A percentile compares a stretch with the other conserved stretches of the same genome.
These are phyloP conservation scores for Starmerella sp. DNA, from an alignment of 805 yeast species.

Conservation along the genomic window DNA sequence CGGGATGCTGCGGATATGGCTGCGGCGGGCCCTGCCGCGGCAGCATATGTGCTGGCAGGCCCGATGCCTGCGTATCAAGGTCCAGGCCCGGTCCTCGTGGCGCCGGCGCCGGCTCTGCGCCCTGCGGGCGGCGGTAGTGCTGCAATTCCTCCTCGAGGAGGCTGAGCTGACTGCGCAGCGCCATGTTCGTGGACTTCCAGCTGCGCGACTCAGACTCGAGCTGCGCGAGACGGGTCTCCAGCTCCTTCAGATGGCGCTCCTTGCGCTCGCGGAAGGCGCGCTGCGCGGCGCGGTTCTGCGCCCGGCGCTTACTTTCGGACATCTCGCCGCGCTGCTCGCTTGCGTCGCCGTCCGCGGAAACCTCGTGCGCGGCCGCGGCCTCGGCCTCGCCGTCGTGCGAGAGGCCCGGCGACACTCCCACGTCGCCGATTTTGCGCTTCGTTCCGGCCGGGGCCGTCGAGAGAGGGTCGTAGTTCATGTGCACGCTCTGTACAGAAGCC, in stretches of 20 bases:
- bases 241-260: constrained; percentile 72
- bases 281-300: constrained; percentile 97
- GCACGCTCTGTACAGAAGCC: constrained; percentile 4
- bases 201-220: constrained; percentile 63
- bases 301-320: constrained; percentile 54
- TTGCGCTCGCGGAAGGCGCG: constrained; percentile 70
- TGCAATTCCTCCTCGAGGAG: constrained; percentile 60
- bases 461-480: constrained; percentile 2
- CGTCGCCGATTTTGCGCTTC: constrained; percentile 1
- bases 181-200: constrained; percentile 59
- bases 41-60: constrained; percentile 4
- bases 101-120: neutral
- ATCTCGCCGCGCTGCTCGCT: neutral
- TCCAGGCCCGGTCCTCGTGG: neutral
- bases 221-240: constrained; percentile 63
- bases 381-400: neutral
- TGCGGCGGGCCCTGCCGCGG: neutral
- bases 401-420: neutral
- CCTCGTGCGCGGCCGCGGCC: neutral
- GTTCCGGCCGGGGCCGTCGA: neutral
- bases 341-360: neutral
- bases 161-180: constrained; percentile 64
- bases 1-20: neutral
- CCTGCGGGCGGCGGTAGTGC: constrained; percentile 36
- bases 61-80: neutral